Evolutionary conservation across 2,329 filamentous ascomycete species (phyloP).

Genomic region (Fusarium paranaense): DNA sequence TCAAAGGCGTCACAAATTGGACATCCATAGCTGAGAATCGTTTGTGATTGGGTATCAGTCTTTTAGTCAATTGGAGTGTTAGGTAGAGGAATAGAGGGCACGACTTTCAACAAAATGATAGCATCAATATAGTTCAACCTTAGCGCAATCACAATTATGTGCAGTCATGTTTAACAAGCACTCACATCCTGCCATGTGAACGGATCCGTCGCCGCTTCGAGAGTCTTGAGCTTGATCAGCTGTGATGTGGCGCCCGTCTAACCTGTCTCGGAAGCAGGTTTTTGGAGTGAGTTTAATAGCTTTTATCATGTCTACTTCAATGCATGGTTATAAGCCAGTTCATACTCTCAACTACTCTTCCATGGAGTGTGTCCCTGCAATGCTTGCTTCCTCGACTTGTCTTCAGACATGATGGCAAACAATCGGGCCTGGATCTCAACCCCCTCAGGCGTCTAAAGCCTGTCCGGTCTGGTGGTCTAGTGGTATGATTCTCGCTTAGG

Average conservation of each 20-base stretch:
- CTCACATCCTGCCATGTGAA: neutral
- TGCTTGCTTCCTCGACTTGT: neutral
- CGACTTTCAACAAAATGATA: neutral
- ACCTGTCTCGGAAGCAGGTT: neutral
- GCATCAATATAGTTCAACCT: neutral
- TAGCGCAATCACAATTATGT: neutral
- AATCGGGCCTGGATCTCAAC: neutral
- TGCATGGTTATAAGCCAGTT: neutral
- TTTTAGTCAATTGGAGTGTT: neutral
- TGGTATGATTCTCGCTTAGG: constrained; percentile 2
- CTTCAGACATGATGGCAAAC: neutral
- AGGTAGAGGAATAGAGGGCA: neutral
- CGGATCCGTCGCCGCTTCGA: neutral
- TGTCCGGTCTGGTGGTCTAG: neutral
- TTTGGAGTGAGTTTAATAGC: neutral
- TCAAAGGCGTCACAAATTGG: neutral
- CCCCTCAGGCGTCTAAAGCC: neutral
- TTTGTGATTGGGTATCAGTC: neutral
- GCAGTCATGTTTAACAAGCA: neutral
- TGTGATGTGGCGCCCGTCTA: neutral
- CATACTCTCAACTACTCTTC: neutral
- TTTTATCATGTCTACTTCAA: neutral
- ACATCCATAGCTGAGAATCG: neutral
- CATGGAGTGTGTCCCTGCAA: neutral
- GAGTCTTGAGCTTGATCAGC: neutral